A percentile compares a stretch with the other conserved stretches of the same genome.
phyloP scores from a whole-genome alignment of 371 early-diverging fungal species.

The Syncephalastrum racemosum region DNA sequence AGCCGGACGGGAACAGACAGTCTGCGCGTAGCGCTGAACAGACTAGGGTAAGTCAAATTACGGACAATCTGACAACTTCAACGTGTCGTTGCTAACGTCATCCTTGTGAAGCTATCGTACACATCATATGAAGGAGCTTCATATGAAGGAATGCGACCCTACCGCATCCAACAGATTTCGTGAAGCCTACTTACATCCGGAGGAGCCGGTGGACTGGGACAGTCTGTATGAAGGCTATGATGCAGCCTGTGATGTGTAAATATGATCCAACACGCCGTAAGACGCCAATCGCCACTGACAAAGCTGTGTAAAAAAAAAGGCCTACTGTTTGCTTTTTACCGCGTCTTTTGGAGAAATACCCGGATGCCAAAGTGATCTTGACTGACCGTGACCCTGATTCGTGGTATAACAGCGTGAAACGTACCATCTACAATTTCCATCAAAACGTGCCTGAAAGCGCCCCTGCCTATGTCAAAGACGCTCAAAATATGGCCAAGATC shows the following conservation, averaged over 20 bases:
- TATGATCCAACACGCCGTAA: too few species aligned
- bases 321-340: constrained; percentile 24
- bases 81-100: too few species aligned
- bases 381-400: constrained; percentile 26
- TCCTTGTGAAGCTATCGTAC: too few species aligned
- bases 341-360: constrained; percentile 18
- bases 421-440: constrained; percentile 19
- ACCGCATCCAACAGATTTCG: neutral
- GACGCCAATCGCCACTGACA: too few species aligned
- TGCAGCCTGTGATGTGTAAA: constrained; percentile 23
- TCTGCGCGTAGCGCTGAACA: too few species aligned
- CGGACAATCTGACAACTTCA: too few species aligned
- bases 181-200: constrained; percentile 21
- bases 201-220: constrained; percentile 33
- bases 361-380: constrained; percentile 33
- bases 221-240: constrained; percentile 20
- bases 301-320: neutral
- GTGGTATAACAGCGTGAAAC: constrained; percentile 21
- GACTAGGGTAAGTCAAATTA: too few species aligned
- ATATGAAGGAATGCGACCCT: too few species aligned
- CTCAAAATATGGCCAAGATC: constrained; percentile 10
- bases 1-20: too few species aligned
- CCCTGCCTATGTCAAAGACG: neutral
- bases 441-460: neutral
- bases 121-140: too few species aligned